Conservation (phyloP, 2,329 filamentous ascomycete genomes). For the Ampelomyces quisqualis region DNA sequence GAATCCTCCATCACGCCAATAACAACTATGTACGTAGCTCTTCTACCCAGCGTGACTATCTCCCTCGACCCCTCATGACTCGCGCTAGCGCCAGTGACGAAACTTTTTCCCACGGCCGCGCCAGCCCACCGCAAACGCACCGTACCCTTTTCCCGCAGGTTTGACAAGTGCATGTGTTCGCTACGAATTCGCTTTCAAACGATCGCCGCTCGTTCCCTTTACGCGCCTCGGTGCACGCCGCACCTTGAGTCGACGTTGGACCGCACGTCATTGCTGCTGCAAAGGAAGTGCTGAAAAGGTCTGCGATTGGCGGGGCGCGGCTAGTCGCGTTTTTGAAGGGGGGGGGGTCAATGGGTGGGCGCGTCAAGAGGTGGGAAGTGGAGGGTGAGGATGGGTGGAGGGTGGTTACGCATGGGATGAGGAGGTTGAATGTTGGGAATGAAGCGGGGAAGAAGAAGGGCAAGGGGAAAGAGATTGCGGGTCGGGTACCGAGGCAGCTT, state of each 20-base stretch:
- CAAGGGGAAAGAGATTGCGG: not conserved
- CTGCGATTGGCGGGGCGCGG: not conserved
- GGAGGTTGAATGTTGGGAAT: constrained; percentile 9
- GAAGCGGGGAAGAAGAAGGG: constrained; percentile 3
- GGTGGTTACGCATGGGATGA: constrained; percentile 34
- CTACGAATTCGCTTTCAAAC: not conserved
- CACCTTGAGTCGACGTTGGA: constrained; percentile 19
- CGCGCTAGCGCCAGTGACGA: not conserved
- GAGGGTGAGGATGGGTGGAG: constrained; percentile 41
- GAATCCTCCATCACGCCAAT: no score
- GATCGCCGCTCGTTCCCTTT: constrained; percentile 1
- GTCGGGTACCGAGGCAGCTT: constrained; percentile 13
- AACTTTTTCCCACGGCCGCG: constrained; percentile 1
- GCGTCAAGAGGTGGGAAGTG: constrained; percentile 36
- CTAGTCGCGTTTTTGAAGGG: not conserved
- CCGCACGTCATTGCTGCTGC: not conserved
- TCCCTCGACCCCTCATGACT: constrained; percentile 1
- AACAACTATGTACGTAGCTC: no score
- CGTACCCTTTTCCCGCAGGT: not conserved
- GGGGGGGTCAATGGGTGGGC: constrained; percentile 10
- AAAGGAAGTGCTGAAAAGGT: no score
- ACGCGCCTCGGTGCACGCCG: constrained; percentile 25
- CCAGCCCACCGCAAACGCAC: not conserved
- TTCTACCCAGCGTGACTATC: no score
- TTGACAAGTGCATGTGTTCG: not conserved